These are phyloP conservation scores for Cadophora malorum DNA, from an alignment of 2,329 filamentous ascomycete species.

Conservation along the genomic window DNA sequence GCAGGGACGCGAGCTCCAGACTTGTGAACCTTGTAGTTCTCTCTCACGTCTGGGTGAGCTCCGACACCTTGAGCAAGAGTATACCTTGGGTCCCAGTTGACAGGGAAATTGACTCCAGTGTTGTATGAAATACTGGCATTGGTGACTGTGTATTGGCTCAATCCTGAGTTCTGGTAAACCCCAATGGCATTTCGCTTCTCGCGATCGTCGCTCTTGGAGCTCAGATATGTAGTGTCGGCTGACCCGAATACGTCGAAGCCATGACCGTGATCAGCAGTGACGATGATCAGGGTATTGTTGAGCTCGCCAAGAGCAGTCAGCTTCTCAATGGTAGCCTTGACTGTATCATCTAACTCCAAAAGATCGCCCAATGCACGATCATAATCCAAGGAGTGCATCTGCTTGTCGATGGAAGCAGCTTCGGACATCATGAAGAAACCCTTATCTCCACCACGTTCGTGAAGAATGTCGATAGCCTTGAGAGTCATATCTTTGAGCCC, in stretches of 20 bases:
- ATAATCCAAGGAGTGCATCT: conserved; percentile 87
- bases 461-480: conserved; percentile 83
- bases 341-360: conserved; percentile 83
- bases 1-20: conserved; percentile 68
- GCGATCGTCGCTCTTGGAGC: conserved; percentile 68
- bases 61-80: conserved; percentile 76
- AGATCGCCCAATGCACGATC: conserved; percentile 85
- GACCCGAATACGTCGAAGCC: conserved; percentile 87
- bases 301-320: conserved; percentile 70
- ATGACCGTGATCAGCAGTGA: conserved; percentile 89
- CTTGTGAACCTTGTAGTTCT: conserved; percentile 77
- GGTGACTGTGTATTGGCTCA: conserved; percentile 74
- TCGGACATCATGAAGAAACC: conserved; percentile 91
- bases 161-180: conserved; percentile 73
- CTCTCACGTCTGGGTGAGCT: conserved; percentile 76
- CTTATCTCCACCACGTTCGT: conserved; percentile 67
- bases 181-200: conserved; percentile 79
- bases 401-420: conserved; percentile 85
- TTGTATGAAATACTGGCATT: conserved; percentile 67
- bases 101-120: conserved; percentile 78
- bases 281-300: conserved; percentile 78
- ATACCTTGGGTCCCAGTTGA: conserved; percentile 86
- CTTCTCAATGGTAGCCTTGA: conserved; percentile 75
- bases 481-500: conserved; percentile 90
- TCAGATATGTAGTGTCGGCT: conserved; percentile 80